A percentile compares a stretch with the other conserved stretches of the same genome.
phyloP scores from a whole-genome alignment of 306 rosid genomes.

The Lathyrus sativus region DNA sequence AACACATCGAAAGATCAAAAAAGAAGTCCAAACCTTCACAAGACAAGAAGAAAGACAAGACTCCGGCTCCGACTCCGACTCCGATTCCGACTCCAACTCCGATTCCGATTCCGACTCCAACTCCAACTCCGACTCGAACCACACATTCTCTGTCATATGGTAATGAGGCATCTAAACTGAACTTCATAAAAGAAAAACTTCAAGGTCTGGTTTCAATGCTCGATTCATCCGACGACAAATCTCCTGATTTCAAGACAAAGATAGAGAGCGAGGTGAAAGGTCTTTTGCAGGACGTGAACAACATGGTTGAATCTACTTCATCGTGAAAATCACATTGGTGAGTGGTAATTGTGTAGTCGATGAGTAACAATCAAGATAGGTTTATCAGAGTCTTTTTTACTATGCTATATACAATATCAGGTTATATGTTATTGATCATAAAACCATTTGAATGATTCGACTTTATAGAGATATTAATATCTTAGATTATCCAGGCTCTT shows the following conservation, averaged over 20 bases:
- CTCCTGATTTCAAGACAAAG: constrained; percentile 46
- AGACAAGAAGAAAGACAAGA: constrained; percentile 32
- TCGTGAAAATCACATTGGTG: constrained; percentile 38
- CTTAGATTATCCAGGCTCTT: constrained; percentile 8
- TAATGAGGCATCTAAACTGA: constrained; percentile 45
- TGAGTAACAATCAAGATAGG: constrained; percentile 45
- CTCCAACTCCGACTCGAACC: constrained; percentile 15
- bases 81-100: not conserved
- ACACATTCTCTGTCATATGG: constrained; percentile 36
- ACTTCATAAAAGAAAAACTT: constrained; percentile 54
- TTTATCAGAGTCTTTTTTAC: constrained; percentile 15
- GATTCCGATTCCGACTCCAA: too few species aligned
- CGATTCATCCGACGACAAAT: constrained; percentile 46
- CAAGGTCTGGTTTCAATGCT: constrained; percentile 56
- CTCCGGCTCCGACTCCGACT: not conserved
- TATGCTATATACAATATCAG: constrained; percentile 32
- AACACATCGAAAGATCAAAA: constrained; percentile 42
- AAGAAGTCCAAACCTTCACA: constrained; percentile 35
- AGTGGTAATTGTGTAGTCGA: constrained; percentile 29
- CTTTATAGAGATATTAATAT: constrained; percentile 34
- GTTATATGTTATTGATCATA: constrained; percentile 17
- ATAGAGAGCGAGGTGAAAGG: constrained; percentile 54
- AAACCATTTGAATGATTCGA: constrained; percentile 26
- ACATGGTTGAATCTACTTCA: constrained; percentile 50
- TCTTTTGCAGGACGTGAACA: constrained; percentile 65